These are phyloP conservation scores for Sordariomycetes sp. DNA, from an alignment of 2,329 filamentous ascomycete genomes.

Conservation along the genomic window DNA sequence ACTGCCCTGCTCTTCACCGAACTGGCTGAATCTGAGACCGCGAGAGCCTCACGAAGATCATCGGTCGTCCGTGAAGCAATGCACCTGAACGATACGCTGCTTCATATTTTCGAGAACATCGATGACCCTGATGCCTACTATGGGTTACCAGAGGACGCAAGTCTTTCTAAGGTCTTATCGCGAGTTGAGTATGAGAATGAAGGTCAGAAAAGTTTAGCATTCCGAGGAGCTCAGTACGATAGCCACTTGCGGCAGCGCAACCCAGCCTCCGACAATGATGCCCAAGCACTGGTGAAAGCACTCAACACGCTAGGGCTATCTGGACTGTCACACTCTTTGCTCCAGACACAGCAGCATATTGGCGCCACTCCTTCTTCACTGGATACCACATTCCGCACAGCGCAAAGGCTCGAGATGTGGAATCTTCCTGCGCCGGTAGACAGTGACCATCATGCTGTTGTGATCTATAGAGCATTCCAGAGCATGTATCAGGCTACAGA, in stretches of 20 bases:
- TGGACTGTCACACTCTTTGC: slow-evolving; percentile 73
- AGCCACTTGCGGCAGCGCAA: slow-evolving; percentile 63
- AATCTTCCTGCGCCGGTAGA: slow-evolving; percentile 67
- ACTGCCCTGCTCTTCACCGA: slow-evolving; percentile 80
- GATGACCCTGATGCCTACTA: slow-evolving; percentile 97
- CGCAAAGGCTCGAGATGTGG: slow-evolving; percentile 82
- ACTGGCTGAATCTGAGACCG: slow-evolving; percentile 49
- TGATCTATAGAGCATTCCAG: slow-evolving; percentile 74
- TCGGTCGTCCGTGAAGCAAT: slow-evolving; percentile 41
- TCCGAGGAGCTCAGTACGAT: slow-evolving; percentile 85
- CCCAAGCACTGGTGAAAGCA: slow-evolving; percentile 63
- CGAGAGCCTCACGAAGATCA: slow-evolving; percentile 55
- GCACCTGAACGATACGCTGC: slow-evolving; percentile 58
- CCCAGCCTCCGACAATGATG: slow-evolving; percentile 46
- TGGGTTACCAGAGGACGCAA: slow-evolving; percentile 71
- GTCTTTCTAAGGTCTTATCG: slow-evolving; percentile 66
- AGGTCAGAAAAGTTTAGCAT: slow-evolving; percentile 78
- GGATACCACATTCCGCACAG: slow-evolving; percentile 69
- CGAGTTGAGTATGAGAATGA: slow-evolving; percentile 85
- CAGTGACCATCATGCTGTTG: slow-evolving; percentile 54
- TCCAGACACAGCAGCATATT: slow-evolving; percentile 56
- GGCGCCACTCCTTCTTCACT: slow-evolving; percentile 49
- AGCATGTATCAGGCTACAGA: slow-evolving; percentile 60
- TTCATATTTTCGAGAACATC: slow-evolving; percentile 81
- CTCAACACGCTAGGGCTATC: slow-evolving; percentile 75